Evolutionary conservation across 1,284 basidiomycete genomes (phyloP).

Genomic region (Leccinum angustisporum): DNA sequence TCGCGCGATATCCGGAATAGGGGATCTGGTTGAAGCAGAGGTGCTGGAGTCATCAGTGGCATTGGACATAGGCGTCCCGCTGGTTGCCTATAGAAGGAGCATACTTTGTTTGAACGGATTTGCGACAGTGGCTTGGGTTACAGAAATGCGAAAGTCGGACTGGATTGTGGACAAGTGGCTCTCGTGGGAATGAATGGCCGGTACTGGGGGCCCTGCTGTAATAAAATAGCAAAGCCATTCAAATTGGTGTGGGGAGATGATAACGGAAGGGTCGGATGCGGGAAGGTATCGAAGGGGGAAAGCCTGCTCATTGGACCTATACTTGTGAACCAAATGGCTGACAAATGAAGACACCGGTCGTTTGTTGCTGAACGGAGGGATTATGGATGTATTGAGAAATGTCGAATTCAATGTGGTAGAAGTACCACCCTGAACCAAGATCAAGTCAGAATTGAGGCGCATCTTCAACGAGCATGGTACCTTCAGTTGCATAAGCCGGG

Average conservation of each 20-base stretch:
- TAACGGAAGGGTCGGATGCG: constrained; percentile 24
- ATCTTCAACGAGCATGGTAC: too few species aligned
- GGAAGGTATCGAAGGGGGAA: constrained; percentile 46
- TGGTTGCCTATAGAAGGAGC: too few species aligned
- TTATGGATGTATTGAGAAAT: constrained; percentile 46
- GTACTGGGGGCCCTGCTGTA: too few species aligned
- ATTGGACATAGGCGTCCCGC: constrained; percentile 44
- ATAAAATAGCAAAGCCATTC: constrained; percentile 52
- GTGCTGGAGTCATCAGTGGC: constrained; percentile 40
- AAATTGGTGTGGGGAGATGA: constrained; percentile 49
- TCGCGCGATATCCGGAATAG: constrained; percentile 14
- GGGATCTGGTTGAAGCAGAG: constrained; percentile 9
- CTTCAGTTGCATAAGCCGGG: too few species aligned
- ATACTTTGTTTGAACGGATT: too few species aligned
- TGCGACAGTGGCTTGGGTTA: too few species aligned
- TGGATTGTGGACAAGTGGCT: too few species aligned
- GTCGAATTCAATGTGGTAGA: constrained; percentile 15
- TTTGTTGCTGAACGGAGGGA: constrained; percentile 70
- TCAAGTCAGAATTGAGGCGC: too few species aligned
- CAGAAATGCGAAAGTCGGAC: too few species aligned
- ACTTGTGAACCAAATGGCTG: constrained; percentile 43
- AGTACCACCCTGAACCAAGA: constrained; percentile 8
- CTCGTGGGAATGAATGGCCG: too few species aligned
- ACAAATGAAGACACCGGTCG: constrained; percentile 42
- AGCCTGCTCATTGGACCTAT: constrained; percentile 61